These are phyloP conservation scores for Amylostereum areolatum DNA, from an alignment of 1,284 basidiomycete species.

Conservation along the genomic window DNA sequence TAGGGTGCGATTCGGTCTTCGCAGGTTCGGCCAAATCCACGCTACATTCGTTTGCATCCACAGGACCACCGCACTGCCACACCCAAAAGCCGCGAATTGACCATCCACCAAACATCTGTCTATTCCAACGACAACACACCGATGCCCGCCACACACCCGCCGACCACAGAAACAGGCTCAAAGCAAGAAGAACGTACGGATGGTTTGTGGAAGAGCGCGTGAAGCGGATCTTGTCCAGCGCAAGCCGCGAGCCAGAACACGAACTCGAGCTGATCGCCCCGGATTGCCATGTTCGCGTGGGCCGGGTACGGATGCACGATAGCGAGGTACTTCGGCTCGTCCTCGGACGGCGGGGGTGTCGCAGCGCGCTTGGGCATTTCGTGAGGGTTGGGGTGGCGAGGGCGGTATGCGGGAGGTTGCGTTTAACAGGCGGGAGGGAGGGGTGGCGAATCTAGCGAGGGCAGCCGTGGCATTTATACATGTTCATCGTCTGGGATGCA, in stretches of 20 bases:
- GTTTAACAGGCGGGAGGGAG: too few species aligned
- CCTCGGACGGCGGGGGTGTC: slow-evolving; percentile 50
- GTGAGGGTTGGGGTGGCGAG: not conserved
- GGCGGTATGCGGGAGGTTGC: not conserved
- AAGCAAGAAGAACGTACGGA: slow-evolving; percentile 35
- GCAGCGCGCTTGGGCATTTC: slow-evolving; percentile 51
- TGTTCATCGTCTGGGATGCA: too few species aligned
- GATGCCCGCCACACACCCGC: not conserved
- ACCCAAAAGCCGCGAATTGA: not conserved
- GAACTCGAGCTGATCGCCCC: slow-evolving; percentile 42
- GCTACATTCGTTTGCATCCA: too few species aligned
- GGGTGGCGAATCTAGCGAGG: too few species aligned
- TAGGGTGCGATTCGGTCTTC: not conserved
- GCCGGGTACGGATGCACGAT: slow-evolving; percentile 60
- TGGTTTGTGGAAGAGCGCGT: slow-evolving; percentile 58
- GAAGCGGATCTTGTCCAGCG: slow-evolving; percentile 39
- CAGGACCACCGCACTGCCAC: too few species aligned
- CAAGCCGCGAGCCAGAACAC: slow-evolving; percentile 60
- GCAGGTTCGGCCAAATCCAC: too few species aligned
- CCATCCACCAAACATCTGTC: not conserved
- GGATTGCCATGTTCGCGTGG: slow-evolving; percentile 44
- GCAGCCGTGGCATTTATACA: too few species aligned
- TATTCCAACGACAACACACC: not conserved
- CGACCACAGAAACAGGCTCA: not conserved
- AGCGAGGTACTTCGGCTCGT: slow-evolving; percentile 54